A percentile compares a stretch with the other conserved stretches of the same genome.
Conservation (phyloP, 805 yeast genomes). For the Wickerhamomyces strasburgensis region DNA sequence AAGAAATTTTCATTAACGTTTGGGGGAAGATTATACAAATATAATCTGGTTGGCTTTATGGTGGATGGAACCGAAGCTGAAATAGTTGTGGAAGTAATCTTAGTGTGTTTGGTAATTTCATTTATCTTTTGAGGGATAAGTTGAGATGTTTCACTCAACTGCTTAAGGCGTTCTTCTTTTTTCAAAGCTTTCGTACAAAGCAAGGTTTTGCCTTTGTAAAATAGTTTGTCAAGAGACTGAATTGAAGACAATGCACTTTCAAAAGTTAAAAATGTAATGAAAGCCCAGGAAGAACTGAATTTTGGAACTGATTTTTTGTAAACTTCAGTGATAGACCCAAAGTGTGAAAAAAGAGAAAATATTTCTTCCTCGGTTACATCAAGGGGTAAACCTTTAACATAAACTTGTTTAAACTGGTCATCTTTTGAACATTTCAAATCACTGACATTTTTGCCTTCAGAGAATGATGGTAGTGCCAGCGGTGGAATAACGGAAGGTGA, state of each 20-base stretch:
- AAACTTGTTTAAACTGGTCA: slow-evolving; percentile 28
- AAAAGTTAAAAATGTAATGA: slow-evolving; percentile 41
- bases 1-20: slow-evolving; percentile 24
- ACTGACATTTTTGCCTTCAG: no score
- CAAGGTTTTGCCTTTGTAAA: slow-evolving; percentile 25
- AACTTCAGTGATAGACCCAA: slow-evolving; percentile 46
- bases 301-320: slow-evolving; percentile 44
- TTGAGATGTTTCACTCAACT: slow-evolving; percentile 5
- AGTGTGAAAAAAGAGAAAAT: slow-evolving; percentile 37
- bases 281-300: slow-evolving; percentile 37
- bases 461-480: no score
- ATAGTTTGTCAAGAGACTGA: slow-evolving; percentile 25
- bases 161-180: slow-evolving; percentile 17
- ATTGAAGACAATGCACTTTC: slow-evolving; percentile 44
- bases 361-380: slow-evolving; percentile 36
- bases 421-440: no score
- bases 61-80: no score
- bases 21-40: slow-evolving; percentile 24
- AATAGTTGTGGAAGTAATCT: no score
- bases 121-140: slow-evolving; percentile 3
- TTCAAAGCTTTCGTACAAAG: slow-evolving; percentile 28
- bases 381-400: slow-evolving; percentile 44
- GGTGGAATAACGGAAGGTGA: not conserved
- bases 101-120: no score
- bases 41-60: slow-evolving; percentile 11